Evolutionary conservation across 768 basidiomycete species (phyloP).

Genomic region (Hortiboletus campestris): DNA sequence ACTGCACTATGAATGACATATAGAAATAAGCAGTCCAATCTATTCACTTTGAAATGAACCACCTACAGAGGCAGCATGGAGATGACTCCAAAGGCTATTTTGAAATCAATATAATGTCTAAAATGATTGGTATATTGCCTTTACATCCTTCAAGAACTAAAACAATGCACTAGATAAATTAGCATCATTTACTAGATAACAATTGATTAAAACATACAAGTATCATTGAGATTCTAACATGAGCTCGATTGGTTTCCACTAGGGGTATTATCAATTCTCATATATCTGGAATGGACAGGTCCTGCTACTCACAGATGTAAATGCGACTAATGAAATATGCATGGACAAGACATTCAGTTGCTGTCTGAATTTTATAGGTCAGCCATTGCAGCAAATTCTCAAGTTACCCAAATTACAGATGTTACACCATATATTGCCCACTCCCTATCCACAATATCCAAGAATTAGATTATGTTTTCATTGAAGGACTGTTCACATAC

Average conservation of each 20-base stretch:
- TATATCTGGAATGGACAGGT: not conserved
- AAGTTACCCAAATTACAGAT: conserved; percentile 11
- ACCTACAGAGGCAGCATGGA: conserved; percentile 14
- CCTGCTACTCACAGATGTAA: conserved; percentile 17
- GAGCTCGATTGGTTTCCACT: conserved; percentile 9
- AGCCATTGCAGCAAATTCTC: not conserved
- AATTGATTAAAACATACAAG: conserved; percentile 17
- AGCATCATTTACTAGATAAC: not conserved
- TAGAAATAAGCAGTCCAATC: not conserved
- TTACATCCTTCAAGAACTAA: conserved; percentile 23
- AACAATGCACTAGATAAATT: conserved; percentile 13
- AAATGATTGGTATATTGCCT: not conserved
- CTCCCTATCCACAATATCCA: conserved; percentile 8
- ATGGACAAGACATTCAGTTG: conserved; percentile 24
- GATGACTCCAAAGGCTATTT: conserved; percentile 17
- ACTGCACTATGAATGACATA: not conserved
- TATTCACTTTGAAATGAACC: not conserved
- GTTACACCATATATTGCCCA: conserved; percentile 9
- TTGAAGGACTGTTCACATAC: conserved; percentile 1
- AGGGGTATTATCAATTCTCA: not conserved
- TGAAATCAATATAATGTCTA: not conserved
- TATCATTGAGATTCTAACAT: not conserved
- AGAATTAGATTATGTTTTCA: not conserved
- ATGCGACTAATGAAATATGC: conserved; percentile 22
- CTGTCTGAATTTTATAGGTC: conserved; percentile 6